Evolutionary conservation across 495 filamentous ascomycete species (phyloP), one percentile per base, ranked within the genome.

Genomic region (Penicillium mononematosum): DNA sequence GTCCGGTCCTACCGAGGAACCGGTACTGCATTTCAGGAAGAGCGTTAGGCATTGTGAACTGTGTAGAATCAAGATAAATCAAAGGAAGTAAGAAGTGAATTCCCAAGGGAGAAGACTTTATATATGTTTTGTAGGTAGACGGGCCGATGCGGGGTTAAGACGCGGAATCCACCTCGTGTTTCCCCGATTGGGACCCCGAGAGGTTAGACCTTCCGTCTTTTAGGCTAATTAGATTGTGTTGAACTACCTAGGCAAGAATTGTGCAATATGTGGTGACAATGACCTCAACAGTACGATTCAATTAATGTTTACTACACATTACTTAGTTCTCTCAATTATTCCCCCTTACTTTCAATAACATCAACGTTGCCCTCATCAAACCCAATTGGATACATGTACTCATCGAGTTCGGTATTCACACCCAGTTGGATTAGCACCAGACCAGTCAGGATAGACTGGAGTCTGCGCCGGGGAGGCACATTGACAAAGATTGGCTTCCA

Each of bases 21-120:
- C 89, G 85, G 74, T 90, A 91, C 34, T 85, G 78, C 88, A 91
- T 92, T 63, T 82, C 74, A 19, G 85, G 85, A 47, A 78, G 75
- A 36, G 58, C 31, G 16, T 67, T 59, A 17, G 65, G 50, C 74
- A 70, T 67, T 43, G 9, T 42, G n/a, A 34, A 14, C 12, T 34
- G 10, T 47, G 45, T 52, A 47, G 42, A 27, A 14, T 14, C 2
- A 39, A 39, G 6, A 38, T n/a, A 0, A 38, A 16, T 38, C 16
- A 14, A 11, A 11, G 29, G 9, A 10, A 31, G 31, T 34, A 10
- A 14, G 29, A 11, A 31, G 31, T 34, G 3, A 34, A 34, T 34
- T 12, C 11, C 3, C 2, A 10, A 10, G 31, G 31, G 9, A 12
- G 0, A 12, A 12, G 3, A 4, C 31, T 34, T 34, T 14, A 34